Base-by-base conservation (phyloP, 2,329 filamentous ascomycete species). In the Pseudogymnoascus sp. region DNA sequence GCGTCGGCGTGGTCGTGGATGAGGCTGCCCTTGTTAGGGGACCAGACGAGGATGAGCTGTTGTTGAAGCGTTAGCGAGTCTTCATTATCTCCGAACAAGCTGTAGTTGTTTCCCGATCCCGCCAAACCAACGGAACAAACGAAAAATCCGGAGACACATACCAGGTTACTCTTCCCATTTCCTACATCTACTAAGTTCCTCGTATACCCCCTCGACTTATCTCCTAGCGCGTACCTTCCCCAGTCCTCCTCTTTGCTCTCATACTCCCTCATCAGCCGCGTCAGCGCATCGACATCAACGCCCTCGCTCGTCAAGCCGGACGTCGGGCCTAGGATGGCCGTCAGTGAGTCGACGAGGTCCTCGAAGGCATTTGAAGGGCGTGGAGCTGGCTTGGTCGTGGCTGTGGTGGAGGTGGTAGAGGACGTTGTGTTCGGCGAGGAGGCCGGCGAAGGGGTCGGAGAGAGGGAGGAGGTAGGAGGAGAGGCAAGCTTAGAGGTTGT, bases 1-100 rank as follows among this genome's bases (percentile, higher is more conserved):
- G 92, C 90, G 66, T 93, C 90, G 72, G 87, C 88, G 75, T 91
- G 89, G 74, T 97, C 93, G 73, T 97, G 93, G 72, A 97, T 91
- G 10, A 89, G 87, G 70, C 89, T 93, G 39, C 84, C 84, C 76
- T 91, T 91, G 61, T 89, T 89, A 0, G 93, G 92, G 14, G 86
- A 88, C 93, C 93, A 97, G 40, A 96, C 92, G 42, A 96, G 84
- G 59, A 96, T 85, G 66, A 96, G 83, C 89, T 93, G 74, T 70
- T 63, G 62, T 26, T 40, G 3, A 18, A 26, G 45, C 21, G 45
- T 51, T 51, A 51, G 45, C 23, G 45, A 26, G 11, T 14, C 11
- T 47, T 26, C 42, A 51, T n/a, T 51, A 29, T 51, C 45, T n/a
- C 21, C 1, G 5, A 14, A 29, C 45, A 11, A 16, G 45, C 45